These are phyloP conservation scores for Pythium aquatile DNA, from an alignment of 352 stramenopile species.

Conservation along the genomic window DNA sequence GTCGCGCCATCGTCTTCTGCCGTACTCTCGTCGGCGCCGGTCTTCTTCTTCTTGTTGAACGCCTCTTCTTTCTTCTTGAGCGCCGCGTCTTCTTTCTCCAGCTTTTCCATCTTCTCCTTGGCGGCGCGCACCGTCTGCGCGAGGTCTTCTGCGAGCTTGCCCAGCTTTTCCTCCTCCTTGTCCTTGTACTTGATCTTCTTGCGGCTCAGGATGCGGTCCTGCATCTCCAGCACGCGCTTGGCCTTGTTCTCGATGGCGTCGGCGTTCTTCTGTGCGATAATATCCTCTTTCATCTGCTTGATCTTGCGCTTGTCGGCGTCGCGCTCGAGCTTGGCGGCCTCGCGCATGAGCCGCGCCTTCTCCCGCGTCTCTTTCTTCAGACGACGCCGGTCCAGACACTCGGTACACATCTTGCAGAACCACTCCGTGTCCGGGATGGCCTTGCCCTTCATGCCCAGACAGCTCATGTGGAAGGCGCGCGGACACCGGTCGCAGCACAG, in stretches of 20 bases:
- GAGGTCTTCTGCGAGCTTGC: constrained; percentile 73
- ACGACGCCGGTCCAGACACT: constrained; percentile 77
- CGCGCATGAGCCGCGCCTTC: constrained; percentile 70
- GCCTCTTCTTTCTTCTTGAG: constrained; percentile 80
- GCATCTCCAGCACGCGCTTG: constrained; percentile 85
- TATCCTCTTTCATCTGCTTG: constrained; percentile 70
- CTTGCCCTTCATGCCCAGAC: constrained; percentile 73
- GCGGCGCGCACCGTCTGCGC: constrained; percentile 67
- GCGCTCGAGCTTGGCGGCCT: constrained; percentile 80
- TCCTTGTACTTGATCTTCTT: constrained; percentile 91
- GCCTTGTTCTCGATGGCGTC: constrained; percentile 84
- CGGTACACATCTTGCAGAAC: constrained; percentile 88
- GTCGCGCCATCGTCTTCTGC: constrained; percentile 38
- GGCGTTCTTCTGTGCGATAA: constrained; percentile 65
- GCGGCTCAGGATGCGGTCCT: constrained; percentile 81
- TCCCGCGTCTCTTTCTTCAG: constrained; percentile 76
- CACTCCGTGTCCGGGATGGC: constrained; percentile 82
- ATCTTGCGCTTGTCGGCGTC: constrained; percentile 63
- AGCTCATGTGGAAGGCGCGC: constrained; percentile 91
- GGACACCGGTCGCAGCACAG: constrained; percentile 92
- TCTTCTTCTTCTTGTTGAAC: constrained; percentile 77
- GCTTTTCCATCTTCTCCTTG: constrained; percentile 84
- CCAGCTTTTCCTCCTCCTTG: constrained; percentile 85
- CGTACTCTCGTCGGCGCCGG: constrained; percentile 42
- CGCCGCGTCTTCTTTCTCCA: constrained; percentile 82